A percentile compares a stretch with the other conserved stretches of the same genome.
These are phyloP conservation scores for Candida silvatica DNA, from an alignment of 805 yeast genomes.

Conservation along the genomic window DNA sequence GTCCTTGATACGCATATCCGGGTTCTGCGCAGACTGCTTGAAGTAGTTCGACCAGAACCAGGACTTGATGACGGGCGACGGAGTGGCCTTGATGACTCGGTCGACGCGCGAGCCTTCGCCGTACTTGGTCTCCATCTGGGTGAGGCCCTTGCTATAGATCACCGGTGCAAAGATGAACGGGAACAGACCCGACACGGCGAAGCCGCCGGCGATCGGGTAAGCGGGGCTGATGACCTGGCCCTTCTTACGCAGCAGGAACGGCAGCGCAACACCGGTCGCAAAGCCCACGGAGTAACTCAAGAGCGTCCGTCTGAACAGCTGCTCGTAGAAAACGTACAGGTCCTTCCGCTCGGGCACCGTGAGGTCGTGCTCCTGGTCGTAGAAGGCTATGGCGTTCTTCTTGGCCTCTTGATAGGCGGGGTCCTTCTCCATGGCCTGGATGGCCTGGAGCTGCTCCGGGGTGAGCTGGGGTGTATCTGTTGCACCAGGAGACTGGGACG, in stretches of 20 bases:
- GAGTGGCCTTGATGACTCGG: constrained; percentile 15
- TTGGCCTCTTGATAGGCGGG: constrained; percentile 27
- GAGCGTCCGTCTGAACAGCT: constrained; percentile 26
- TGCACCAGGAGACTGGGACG: no score
- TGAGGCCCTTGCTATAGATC: constrained; percentile 25
- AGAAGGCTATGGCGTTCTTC: constrained; percentile 35
- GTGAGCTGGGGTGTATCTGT: no score
- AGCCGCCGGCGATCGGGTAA: constrained; percentile 32
- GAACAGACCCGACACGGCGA: constrained; percentile 27
- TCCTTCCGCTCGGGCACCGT: constrained; percentile 32
- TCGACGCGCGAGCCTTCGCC: constrained; percentile 17
- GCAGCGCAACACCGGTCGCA: constrained; percentile 32
- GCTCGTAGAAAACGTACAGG: constrained; percentile 29
- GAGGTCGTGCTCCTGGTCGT: constrained; percentile 38
- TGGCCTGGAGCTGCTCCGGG: no score
- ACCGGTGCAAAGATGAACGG: constrained; percentile 22
- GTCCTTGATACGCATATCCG: constrained; percentile 43
- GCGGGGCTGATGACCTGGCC: constrained; percentile 30
- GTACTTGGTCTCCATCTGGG: constrained; percentile 17
- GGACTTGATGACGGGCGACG: constrained; percentile 19
- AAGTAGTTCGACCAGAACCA: constrained; percentile 44
- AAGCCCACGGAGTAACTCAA: constrained; percentile 33
- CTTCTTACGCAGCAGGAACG: constrained; percentile 30
- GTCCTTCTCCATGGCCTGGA: no score
- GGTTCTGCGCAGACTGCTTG: constrained; percentile 39